Base-by-base conservation (phyloP, 768 basidiomycete genomes). In the Mycena indigotica region DNA sequence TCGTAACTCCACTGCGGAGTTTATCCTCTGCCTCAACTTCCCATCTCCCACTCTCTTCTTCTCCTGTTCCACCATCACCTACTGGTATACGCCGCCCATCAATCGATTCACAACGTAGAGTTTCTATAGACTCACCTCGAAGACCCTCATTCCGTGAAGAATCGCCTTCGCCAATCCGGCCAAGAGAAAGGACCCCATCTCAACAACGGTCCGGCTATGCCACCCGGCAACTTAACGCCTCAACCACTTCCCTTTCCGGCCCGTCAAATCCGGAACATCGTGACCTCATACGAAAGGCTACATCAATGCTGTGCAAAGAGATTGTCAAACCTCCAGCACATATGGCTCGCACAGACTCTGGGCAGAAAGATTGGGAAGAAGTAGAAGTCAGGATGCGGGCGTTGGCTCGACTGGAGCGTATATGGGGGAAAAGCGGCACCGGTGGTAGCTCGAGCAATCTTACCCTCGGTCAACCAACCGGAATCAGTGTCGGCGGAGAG, bases 371-470 rank as follows among this genome's bases (percentile, higher is more conserved):
- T 54, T 89, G 85, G 82, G 87, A 87, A 56, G 89, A 89, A 67
- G 88, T 93, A 5, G 90, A 93, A 71, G 73, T 81, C 8, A 77
- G 88, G 50, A 73, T 87, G 63, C 75, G 82, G 13, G 74, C 79
- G 1, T 71, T 95, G 52, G 79, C 77, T 21, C 76, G 91, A 53
- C 75, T 90, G 54, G 92, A 94, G 69, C 80, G 87, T 44, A 81
- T 88, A 19, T 93, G 91, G 92, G 83, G 83, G 3, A 86, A 80
- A 77, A 88, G 77, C 66, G 83, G 85, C 13, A 72, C 67, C 8
- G 69, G 71, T 3, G 73, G 77, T 1, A 75, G 78, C 53, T 77
- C 77, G n/a, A 74, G 75, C 16, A 82, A 77, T 56, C 51, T 76
- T 26, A 72, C 65, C 24, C 66, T 72, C 30, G 67, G 70, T 23